Evolutionary conservation across 2,329 filamentous ascomycete species (phyloP), one percentile per base, ranked within the genome.

Genomic region (Cercospora zeina): DNA sequence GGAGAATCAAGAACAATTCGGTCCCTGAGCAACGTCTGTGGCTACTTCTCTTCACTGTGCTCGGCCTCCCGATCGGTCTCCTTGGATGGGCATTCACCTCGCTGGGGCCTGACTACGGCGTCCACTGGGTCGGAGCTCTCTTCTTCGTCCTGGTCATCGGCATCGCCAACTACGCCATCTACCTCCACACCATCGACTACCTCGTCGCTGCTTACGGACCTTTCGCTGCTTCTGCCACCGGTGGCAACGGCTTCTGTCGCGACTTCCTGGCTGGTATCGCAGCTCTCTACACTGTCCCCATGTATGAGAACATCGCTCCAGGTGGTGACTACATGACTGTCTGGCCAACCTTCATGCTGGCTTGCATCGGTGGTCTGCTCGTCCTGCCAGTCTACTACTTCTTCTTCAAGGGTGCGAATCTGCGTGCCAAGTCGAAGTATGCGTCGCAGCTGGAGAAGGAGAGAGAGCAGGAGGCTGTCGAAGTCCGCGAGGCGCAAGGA

Each of bases 201-300:
- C 90, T 90, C 83, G 83, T 90, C 36, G 87, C 86, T 62, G 86
- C 88, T 0, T 89, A 91, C 69, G 89, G 89, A 0, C 85, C 85
- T 0, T 91, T 90, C 72, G 85, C 87, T 1, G 88, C 89, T 1
- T 90, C 87, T 0, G 89, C 89, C 0, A 91, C 89, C 0, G 89
- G 89, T 42, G 89, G 89, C 19, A 91, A 91, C 65, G 89, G 88
- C 1, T 90, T 88, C 77, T 82, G 87, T 2, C 82, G 89, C 67
- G 89, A 91, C 71, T 87, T 91, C 75, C 77, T 91, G 0, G 89
- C 89, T 1, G 89, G 89, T 74, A 80, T 90, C 8, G 82, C 90
- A 1, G 89, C 88, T 0, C 80, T 90, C 54, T 87, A 87, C 13
- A 85, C 88, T 0, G 83, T 83, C 0, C 88, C 88, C 0, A 79